Evolutionary conservation across 176 grass and related monocot genomes (phyloP).

Genomic region (maize (Zea mays)): Zm-B73-REFERENCE-NAM-5.0 NC_050102.1:88879501-88880000

Average conservation of each 20-base stretch:
- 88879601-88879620: neutral
- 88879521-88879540: conserved; percentile 71
- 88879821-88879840: neutral
- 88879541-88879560: conserved; percentile 65
- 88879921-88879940: neutral
- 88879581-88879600: neutral
- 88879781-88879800: neutral
- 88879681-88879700: neutral
- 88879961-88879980: neutral
- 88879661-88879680: neutral
- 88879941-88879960: neutral
- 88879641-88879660: neutral
- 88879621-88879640: neutral
- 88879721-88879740: neutral
- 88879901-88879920: neutral
- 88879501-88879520: conserved; percentile 80
- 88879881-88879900: neutral
- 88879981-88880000: neutral
- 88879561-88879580: conserved; percentile 45
- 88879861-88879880: neutral
- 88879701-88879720: neutral
- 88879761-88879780: neutral
- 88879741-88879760: neutral
- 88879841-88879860: neutral
- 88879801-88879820: neutral